These are phyloP conservation scores for Pseudopyricularia javanii DNA, from an alignment of 2,329 filamentous ascomycete species.

Conservation along the genomic window DNA sequence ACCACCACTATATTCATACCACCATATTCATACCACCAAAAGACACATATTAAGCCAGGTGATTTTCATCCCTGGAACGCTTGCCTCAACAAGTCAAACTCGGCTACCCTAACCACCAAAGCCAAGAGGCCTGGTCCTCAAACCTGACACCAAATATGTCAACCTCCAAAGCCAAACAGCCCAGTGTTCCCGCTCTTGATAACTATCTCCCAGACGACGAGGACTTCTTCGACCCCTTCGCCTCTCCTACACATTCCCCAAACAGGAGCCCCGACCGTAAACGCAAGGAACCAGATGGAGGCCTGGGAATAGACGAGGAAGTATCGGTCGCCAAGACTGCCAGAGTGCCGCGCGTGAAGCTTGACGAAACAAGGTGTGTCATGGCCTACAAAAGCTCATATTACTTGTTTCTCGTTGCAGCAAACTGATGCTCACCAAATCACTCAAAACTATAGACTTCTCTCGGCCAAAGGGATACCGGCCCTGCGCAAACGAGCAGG, in stretches of 20 bases:
- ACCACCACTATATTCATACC: neutral
- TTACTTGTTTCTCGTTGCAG: neutral
- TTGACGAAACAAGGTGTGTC: constrained; percentile 64
- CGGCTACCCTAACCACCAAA: neutral
- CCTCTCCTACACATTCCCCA: constrained; percentile 27
- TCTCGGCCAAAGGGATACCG: constrained; percentile 74
- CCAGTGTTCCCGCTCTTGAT: constrained; percentile 48
- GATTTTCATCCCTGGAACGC: too few relatives aligned
- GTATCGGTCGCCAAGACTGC: constrained; percentile 70
- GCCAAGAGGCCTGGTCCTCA: neutral
- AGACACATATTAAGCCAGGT: too few relatives aligned
- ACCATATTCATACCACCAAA: too few relatives aligned
- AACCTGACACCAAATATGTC: neutral
- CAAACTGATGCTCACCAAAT: neutral
- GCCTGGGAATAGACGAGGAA: constrained; percentile 74
- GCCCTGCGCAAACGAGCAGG: constrained; percentile 62
- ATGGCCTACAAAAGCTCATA: neutral
- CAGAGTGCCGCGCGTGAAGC: constrained; percentile 62
- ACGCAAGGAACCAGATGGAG: constrained; percentile 30
- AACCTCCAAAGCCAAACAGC: constrained; percentile 1
- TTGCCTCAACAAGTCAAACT: too few relatives aligned
- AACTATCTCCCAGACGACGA: constrained; percentile 54
- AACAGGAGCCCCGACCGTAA: constrained; percentile 28
- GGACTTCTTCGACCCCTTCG: constrained; percentile 34
- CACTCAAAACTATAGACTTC: constrained; percentile 38